A percentile compares a stretch with the other conserved stretches of the same genome.
Evolutionary conservation across 2,329 filamentous ascomycete genomes (phyloP).

Genomic region (Fusarium dimerum): DNA sequence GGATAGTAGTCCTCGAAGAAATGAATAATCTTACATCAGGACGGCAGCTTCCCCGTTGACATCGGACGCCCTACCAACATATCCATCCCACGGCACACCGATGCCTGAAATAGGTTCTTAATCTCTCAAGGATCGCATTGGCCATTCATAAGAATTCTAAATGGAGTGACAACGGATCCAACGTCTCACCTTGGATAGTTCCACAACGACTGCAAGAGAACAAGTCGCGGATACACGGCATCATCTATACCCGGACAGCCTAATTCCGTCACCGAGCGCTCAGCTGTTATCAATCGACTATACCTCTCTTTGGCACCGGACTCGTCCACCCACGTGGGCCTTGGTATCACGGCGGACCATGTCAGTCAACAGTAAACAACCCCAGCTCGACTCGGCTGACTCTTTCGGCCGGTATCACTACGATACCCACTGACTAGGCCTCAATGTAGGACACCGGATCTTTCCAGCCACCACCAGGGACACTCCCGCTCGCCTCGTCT

Average conservation of each 20-base stretch:
- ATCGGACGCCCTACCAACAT: too few species aligned
- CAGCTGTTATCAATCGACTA: not conserved
- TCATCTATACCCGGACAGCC: not conserved
- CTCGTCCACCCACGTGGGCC: not conserved
- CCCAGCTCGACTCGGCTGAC: not conserved
- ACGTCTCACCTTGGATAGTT: not conserved
- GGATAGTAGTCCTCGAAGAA: too few species aligned
- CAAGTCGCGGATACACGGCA: not conserved
- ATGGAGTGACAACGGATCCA: too few species aligned
- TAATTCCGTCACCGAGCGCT: not conserved
- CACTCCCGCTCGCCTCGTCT: not conserved
- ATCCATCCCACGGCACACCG: too few species aligned
- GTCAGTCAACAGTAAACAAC: not conserved
- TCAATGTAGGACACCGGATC: not conserved
- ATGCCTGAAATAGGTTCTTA: too few species aligned
- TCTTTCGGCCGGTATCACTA: not conserved
- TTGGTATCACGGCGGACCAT: not conserved
- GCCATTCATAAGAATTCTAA: too few species aligned
- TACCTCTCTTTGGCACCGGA: not conserved
- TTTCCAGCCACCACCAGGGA: not conserved
- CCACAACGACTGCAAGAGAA: not conserved
- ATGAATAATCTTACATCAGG: too few species aligned
- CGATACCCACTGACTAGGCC: not conserved
- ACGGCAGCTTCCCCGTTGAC: too few species aligned
- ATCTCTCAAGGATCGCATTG: too few species aligned